Evolutionary conservation across 2,329 filamentous ascomycete species (phyloP).

Genomic region (Pseudogymnoascus sp.): DNA sequence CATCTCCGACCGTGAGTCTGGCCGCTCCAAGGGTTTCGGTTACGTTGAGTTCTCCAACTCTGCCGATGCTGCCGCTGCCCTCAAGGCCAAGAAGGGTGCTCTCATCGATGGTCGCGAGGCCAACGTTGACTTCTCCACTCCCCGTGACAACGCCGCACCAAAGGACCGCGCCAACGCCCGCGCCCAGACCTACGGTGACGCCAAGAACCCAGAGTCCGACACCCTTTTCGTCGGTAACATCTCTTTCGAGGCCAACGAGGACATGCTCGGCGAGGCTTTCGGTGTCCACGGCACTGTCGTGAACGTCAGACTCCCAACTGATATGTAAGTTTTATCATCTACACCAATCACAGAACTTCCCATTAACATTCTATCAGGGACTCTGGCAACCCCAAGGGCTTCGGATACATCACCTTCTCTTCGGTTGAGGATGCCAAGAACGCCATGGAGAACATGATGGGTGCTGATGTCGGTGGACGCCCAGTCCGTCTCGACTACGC

Average conservation of each 20-base stretch:
- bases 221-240: conserved; percentile 68
- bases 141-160: conserved; percentile 42
- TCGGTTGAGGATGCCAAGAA: conserved; percentile 58
- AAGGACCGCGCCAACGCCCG: conserved; percentile 43
- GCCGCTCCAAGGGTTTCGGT: conserved; percentile 64
- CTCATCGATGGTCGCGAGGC: conserved; percentile 59
- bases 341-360: background rate
- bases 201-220: conserved; percentile 53
- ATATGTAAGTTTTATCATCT: conserved; percentile 35
- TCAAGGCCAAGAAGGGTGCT: conserved; percentile 54
- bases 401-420: conserved; percentile 64
- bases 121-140: conserved; percentile 63
- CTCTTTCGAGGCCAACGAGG: conserved; percentile 59
- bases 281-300: conserved; percentile 53
- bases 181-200: conserved; percentile 52
- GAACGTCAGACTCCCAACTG: conserved; percentile 62
- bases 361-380: conserved; percentile 37
- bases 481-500: conserved; percentile 62
- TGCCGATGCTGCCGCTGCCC: conserved; percentile 53
- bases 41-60: conserved; percentile 62
- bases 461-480: conserved; percentile 56
- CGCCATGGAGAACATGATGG: conserved; percentile 55
- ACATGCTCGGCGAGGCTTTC: conserved; percentile 56
- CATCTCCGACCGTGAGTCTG: conserved; percentile 58
- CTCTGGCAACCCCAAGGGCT: conserved; percentile 60